A percentile compares a stretch with the other conserved stretches of the same genome.
Conservation (phyloP, 768 basidiomycete species). For the Asterophora lycoperdoides region DNA sequence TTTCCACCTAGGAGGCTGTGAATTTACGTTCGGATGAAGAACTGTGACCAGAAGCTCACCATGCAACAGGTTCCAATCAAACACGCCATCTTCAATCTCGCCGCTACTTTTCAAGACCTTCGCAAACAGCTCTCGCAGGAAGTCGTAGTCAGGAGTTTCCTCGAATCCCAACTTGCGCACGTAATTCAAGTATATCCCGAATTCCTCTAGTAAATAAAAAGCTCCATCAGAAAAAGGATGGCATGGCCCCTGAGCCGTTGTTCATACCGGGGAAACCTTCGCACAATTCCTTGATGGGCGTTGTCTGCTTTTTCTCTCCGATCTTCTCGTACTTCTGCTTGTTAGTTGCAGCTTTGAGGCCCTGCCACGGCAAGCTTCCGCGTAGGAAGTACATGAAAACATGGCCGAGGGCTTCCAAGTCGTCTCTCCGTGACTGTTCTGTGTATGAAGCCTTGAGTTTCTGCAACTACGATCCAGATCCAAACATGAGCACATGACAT, state of each 20-base stretch:
- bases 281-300: conserved; percentile 93
- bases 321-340: conserved; percentile 99
- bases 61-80: conserved; percentile 95
- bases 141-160: conserved; percentile 98
- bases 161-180: conserved; percentile 99
- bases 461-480: neutral
- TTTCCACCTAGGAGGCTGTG: conserved; percentile 58
- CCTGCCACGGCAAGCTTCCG: conserved; percentile 98
- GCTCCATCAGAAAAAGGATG: conserved; percentile 6
- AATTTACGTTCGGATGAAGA: conserved; percentile 1
- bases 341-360: conserved; percentile 98
- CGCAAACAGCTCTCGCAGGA: conserved; percentile 89
- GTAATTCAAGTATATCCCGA: conserved; percentile 97
- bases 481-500: conserved; percentile 17
- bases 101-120: conserved; percentile 91
- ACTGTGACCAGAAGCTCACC: conserved; percentile 36
- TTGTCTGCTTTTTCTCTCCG: conserved; percentile 99
- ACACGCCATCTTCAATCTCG: conserved; percentile 89
- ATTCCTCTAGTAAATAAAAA: conserved; percentile 68
- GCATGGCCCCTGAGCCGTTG: conserved; percentile 6
- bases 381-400: conserved; percentile 99
- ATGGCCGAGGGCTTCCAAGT: conserved; percentile 97
- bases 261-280: conserved; percentile 88
- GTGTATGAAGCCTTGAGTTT: conserved; percentile 7
- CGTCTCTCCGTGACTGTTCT: conserved; percentile 94